Evolutionary conservation across 1,139 yeast genomes (phyloP).

Genomic region (Magnusiomyces tetraspermus): DNA sequence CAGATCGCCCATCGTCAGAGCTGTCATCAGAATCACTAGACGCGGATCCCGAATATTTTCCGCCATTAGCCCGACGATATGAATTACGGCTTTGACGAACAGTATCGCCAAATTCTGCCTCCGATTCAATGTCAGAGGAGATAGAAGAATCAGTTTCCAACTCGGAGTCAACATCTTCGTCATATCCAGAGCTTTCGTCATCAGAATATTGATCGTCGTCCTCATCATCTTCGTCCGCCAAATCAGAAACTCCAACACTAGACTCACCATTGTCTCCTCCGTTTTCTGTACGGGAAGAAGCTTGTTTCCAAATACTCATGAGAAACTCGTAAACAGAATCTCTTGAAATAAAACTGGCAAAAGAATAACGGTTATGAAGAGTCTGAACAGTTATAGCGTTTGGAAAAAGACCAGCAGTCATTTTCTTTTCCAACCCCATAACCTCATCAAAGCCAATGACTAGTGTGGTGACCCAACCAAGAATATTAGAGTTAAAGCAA

Average conservation of each 20-base stretch:
- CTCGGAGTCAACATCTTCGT: slow-evolving; percentile 1
- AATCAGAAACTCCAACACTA: slow-evolving; percentile 29
- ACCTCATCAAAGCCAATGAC: slow-evolving; percentile 67
- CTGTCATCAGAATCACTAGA: neutral
- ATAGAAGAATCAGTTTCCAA: neutral
- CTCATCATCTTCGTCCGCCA: slow-evolving; percentile 35
- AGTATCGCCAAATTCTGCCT: neutral
- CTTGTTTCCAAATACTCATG: slow-evolving; percentile 33
- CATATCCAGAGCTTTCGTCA: slow-evolving; percentile 29
- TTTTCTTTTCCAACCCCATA: slow-evolving; percentile 61
- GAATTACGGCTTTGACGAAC: too few relatives aligned
- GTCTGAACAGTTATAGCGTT: slow-evolving; percentile 80
- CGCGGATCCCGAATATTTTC: slow-evolving; percentile 12
- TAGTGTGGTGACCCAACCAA: slow-evolving; percentile 87
- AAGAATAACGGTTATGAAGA: slow-evolving; percentile 50
- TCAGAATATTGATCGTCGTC: neutral
- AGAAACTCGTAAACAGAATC: slow-evolving; percentile 61
- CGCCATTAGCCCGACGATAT: too few relatives aligned
- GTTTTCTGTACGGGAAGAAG: slow-evolving; percentile 24
- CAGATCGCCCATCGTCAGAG: neutral
- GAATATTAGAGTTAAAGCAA: slow-evolving; percentile 83
- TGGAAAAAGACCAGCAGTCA: slow-evolving; percentile 84
- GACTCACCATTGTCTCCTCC: slow-evolving; percentile 21
- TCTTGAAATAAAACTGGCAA: slow-evolving; percentile 81
- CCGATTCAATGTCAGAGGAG: neutral